These are phyloP conservation scores for Phytopythium mirpurense DNA, from an alignment of 352 stramenopile genomes.

Conservation along the genomic window DNA sequence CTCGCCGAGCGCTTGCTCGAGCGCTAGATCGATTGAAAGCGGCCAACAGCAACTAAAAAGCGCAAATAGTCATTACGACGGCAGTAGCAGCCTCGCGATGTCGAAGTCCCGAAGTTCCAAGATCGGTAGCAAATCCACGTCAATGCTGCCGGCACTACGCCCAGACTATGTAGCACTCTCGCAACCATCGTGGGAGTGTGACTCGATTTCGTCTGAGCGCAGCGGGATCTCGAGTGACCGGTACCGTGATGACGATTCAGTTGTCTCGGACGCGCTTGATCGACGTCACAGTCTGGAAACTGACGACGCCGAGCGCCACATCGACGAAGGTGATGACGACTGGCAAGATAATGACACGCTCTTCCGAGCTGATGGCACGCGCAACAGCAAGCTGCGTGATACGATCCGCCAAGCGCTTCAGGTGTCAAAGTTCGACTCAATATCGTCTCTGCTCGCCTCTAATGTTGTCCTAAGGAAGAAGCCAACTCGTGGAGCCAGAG, in stretches of 20 bases:
- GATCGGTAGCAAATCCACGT: conserved; percentile 7
- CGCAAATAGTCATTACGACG: neutral
- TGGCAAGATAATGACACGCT: conserved; percentile 75
- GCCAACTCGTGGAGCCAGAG: neutral
- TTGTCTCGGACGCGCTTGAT: conserved; percentile 2
- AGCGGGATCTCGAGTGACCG: conserved; percentile 40
- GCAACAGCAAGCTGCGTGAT: conserved; percentile 70
- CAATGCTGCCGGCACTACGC: conserved; percentile 24
- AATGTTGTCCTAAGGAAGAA: conserved; percentile 67
- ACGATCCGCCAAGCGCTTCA: conserved; percentile 75
- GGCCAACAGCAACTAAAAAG: conserved; percentile 6
- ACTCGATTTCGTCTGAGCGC: conserved; percentile 46
- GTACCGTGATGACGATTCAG: conserved; percentile 19
- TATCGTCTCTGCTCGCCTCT: conserved; percentile 81
- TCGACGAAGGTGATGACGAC: conserved; percentile 30
- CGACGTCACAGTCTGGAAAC: conserved; percentile 11
- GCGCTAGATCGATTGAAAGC: conserved; percentile 26
- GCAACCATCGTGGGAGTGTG: conserved; percentile 53
- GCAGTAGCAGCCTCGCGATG: conserved; percentile 4
- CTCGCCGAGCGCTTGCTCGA: conserved; percentile 24
- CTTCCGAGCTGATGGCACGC: conserved; percentile 84
- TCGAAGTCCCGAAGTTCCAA: neutral
- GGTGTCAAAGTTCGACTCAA: conserved; percentile 88
- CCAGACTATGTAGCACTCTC: conserved; percentile 21
- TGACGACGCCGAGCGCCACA: neutral